Conservation (phyloP, 352 stramenopile genomes). For the Globisporangium uncinulatum region DNA sequence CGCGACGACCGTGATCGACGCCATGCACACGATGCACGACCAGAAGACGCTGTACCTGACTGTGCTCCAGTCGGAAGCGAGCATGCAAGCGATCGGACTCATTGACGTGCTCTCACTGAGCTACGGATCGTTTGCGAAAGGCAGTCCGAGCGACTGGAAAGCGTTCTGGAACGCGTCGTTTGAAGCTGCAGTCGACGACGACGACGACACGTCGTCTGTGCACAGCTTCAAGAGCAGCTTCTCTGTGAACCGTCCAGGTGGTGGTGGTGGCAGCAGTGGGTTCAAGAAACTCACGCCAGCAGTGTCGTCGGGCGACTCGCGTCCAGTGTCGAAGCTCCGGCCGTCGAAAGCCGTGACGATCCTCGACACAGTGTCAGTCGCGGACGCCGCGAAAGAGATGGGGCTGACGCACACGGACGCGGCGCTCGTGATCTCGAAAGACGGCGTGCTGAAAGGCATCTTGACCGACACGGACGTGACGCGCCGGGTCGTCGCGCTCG, state of each 20-base stretch:
- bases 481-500: slow-evolving; percentile 74
- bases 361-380: slow-evolving; percentile 75
- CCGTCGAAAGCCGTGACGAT: slow-evolving; percentile 90
- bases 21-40: slow-evolving; percentile 87
- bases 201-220: slow-evolving; percentile 72
- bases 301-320: slow-evolving; percentile 79
- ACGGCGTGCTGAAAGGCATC: slow-evolving; percentile 92
- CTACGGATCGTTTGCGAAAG: slow-evolving; percentile 87
- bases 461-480: slow-evolving; percentile 93
- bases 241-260: slow-evolving; percentile 43
- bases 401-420: slow-evolving; percentile 87
- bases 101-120: slow-evolving; percentile 86
- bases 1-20: slow-evolving; percentile 71
- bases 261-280: slow-evolving; percentile 18
- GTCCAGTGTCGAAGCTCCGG: slow-evolving; percentile 83
- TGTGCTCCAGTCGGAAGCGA: slow-evolving; percentile 69
- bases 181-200: slow-evolving; percentile 61
- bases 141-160: slow-evolving; percentile 82
- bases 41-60: slow-evolving; percentile 82
- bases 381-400: slow-evolving; percentile 89
- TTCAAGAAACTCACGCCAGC: slow-evolving; percentile 31
- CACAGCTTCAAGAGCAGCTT: slow-evolving; percentile 80
- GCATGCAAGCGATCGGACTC: slow-evolving; percentile 61
- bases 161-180: slow-evolving; percentile 90
- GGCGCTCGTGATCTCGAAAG: slow-evolving; percentile 88